Base-by-base conservation (phyloP, 2,329 filamentous ascomycete species). In the Peltaster fructicola region DNA sequence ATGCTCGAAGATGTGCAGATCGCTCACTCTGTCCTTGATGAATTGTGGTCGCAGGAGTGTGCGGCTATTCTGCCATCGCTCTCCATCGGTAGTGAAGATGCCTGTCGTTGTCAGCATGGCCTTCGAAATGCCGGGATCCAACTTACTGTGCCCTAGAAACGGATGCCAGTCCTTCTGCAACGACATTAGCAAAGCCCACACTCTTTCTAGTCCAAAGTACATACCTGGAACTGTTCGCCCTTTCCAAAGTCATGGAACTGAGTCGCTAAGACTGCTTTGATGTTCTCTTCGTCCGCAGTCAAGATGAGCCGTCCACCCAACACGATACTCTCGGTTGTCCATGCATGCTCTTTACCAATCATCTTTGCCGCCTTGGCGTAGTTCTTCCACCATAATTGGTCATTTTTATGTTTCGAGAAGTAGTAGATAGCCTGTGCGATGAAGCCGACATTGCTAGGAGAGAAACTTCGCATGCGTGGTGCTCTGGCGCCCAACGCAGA, bases 171-270 rank as follows among this genome's bases (percentile, higher is more conserved):
- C 73, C 6, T 51, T 38, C 39, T 84, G n/a, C n/a, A n/a, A n/a
- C n/a, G n/a, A n/a, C n/a, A n/a, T n/a, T n/a, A n/a, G n/a, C n/a
- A n/a, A n/a, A n/a, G n/a, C n/a, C n/a, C n/a, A n/a, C n/a, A n/a
- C n/a, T n/a, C n/a, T n/a, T n/a, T n/a, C n/a, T n/a, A n/a, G n/a
- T n/a, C n/a, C n/a, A n/a, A n/a, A n/a, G n/a, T n/a, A n/a, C n/a
- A n/a, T n/a, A n/a, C n/a, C n/a, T n/a, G 73, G 53, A 91, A 91
- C 12, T 59, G 51, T 33, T 69, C 53, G 5, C 82, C 81, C 47
- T 92, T 82, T 39, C 82, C 84, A 44, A 73, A 93, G 43, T 91
- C 78, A 19, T 54, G 53, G 44, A 93, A 93, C 44, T 92, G 80
- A 1, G 74, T 76, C 0, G 82, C 78, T n/a, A 93, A 59, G 12